Conservation (phyloP, 805 yeast genomes). For the Lachancea fermentati region DNA sequence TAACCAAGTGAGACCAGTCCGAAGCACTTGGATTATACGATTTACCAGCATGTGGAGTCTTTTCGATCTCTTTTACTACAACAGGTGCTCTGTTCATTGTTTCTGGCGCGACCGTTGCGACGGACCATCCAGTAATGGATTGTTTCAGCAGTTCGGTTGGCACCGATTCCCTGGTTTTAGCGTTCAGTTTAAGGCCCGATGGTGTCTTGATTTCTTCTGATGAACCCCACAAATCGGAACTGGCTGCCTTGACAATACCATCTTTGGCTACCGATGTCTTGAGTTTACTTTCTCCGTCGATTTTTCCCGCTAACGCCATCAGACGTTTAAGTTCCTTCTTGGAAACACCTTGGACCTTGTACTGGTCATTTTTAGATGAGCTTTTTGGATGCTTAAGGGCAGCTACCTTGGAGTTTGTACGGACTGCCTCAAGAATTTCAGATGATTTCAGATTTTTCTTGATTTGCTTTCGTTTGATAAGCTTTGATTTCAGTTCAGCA, state of each 20-base stretch:
- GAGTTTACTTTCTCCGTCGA: constrained; percentile 46
- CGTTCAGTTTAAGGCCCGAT: constrained; percentile 27
- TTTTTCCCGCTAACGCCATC: constrained; percentile 73
- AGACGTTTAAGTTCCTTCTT: constrained; percentile 58
- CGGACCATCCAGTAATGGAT: constrained; percentile 44
- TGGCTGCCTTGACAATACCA: constrained; percentile 50
- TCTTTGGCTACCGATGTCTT: constrained; percentile 49
- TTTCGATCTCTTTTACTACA: constrained; percentile 44
- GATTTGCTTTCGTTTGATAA: constrained; percentile 34
- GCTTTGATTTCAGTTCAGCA: constrained; percentile 36
- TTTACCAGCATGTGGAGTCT: constrained; percentile 74
- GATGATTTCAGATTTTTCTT: constrained; percentile 48
- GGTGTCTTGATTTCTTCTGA: constrained; percentile 20
- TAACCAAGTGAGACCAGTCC: constrained; percentile 72
- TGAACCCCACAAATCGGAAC: constrained; percentile 68
- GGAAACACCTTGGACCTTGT: constrained; percentile 54
- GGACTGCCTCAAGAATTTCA: constrained; percentile 61
- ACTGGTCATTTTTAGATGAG: constrained; percentile 35
- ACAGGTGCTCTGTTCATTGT: constrained; percentile 51
- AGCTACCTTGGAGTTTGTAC: constrained; percentile 64
- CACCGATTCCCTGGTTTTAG: constrained; percentile 16
- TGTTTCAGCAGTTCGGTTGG: constrained; percentile 38
- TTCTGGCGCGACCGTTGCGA: constrained; percentile 48
- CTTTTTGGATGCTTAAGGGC: constrained; percentile 43
- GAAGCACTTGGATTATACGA: constrained; percentile 84